Base-by-base conservation (phyloP, 2,329 filamentous ascomycete species). In the Huntiella moniliformis region DNA sequence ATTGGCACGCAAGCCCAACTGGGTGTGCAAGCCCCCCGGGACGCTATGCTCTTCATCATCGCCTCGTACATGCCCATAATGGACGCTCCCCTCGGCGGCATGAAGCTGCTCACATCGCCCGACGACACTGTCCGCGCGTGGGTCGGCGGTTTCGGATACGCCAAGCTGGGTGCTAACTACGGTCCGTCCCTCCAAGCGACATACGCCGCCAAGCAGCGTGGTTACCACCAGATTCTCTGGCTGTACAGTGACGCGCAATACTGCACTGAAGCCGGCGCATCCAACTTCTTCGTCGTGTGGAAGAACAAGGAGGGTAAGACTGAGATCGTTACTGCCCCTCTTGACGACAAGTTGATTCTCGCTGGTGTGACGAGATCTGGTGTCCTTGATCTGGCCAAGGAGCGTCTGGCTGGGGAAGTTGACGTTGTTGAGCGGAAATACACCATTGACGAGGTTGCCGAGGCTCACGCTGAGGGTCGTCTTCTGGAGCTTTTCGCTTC, bases 81-180 rank as follows among this genome's bases (percentile, higher is more conserved):
- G 57, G 70, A 74, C 53, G 52, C 61, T 10, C 64, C 66, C 4
- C 53, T 58, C 0, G 70, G 68, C 32, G 75, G 75, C 52, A 70
- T 92, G 68, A 79, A 73, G 55, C 73, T 93, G 39, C 73, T 88
- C 57, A 88, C 86, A 0, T 82, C 74, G 39, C 73, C 75, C 46
- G 77, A 87, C 53, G 83, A 93, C 60, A 83, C 79, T 67, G 77
- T 93, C 48, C 79, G 87, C 53, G 86, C 87, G 10, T 95, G 87
- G 87, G 85, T 84, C 15, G 87, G 87, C 51, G 87, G 88, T 7
- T 93, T 92, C 60, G 87, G 87, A 1, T 87, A 81, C 57, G 85
- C 86, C 50, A 95, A 95, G 64, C 74, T 95, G 32, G 87, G 87
- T 46, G 87, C 87, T 51, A 95, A 94, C 67, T 95, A 94, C 61